phyloP scores from a whole-genome alignment of 208 protist genomes.

The Acanthamoeba sp. region DNA sequence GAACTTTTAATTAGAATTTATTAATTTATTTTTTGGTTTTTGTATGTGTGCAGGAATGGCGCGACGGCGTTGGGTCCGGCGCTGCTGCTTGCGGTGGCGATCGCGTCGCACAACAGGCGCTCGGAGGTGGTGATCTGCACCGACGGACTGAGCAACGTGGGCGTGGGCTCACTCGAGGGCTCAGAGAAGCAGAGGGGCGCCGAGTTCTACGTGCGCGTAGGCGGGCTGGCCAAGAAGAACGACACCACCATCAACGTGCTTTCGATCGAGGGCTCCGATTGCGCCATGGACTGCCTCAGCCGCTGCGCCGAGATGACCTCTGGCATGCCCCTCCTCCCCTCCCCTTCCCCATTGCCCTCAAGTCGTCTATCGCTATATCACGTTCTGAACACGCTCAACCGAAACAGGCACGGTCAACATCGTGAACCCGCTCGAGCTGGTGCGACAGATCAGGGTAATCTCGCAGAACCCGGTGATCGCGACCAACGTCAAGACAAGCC shows the following conservation, averaged over 20 bases:
- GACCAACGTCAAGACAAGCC: conserved; percentile 28
- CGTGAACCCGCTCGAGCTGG: conserved; percentile 62
- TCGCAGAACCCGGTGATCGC: conserved; percentile 67
- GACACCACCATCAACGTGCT: conserved; percentile 78
- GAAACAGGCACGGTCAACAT: conserved; percentile 20
- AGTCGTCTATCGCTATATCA: too few relatives aligned
- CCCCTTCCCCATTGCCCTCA: neutral
- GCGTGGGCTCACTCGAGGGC: conserved; percentile 59
- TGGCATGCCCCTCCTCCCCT: neutral
- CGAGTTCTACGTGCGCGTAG: conserved; percentile 69
- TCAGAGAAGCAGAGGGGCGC: neutral
- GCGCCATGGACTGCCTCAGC: conserved; percentile 59
- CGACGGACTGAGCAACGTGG: conserved; percentile 80
- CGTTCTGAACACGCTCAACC: neutral
- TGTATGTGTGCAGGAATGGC: conserved; percentile 9
- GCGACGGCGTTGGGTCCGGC: conserved; percentile 76
- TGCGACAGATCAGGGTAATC: conserved; percentile 47
- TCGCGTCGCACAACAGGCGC: conserved; percentile 41
- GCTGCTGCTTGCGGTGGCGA: conserved; percentile 55
- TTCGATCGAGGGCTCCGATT: conserved; percentile 75
- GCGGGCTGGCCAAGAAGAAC: conserved; percentile 73
- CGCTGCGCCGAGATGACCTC: conserved; percentile 72
- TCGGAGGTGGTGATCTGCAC: conserved; percentile 79
- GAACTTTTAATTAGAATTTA: too few relatives aligned
- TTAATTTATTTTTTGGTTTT: too few relatives aligned